Base-by-base conservation (phyloP, 2,329 filamentous ascomycete species). In the Talaromyces atroroseus region DNA sequence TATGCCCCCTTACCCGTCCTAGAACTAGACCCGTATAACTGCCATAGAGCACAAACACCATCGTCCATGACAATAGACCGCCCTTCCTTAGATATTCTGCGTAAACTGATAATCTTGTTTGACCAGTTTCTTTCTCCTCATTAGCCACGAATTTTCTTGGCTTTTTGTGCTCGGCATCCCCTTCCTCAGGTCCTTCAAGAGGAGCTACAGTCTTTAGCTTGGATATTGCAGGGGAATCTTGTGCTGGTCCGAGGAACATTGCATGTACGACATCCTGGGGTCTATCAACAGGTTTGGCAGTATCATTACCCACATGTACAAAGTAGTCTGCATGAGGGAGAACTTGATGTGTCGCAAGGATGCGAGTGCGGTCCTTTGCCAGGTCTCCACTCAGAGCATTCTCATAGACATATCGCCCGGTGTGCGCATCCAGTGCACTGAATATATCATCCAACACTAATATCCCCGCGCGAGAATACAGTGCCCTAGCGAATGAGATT, bases 401-500 rank as follows among this genome's bases (percentile, higher is more conserved):
- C 61, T 91, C 87, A 62, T 89, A 90, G 50, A 92, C 85, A 64
- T 90, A 87, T 29, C 87, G 82, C n/a, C 89, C 89, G 32, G 91
- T 89, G 65, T 92, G 88, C 2, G 88, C 86, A 69, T 95, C 90
- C 11, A 94, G 83, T 8, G 89, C 76, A 66, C 86, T 90, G 68
- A 94, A 91, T 44, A 92, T 88, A 65, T 94, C 90, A 67, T 94
- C 90, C 64, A 92, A 78, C 21, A 94, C 76, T 4, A 94, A 76
- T 60, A 91, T 85, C 0, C 87, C 85, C 1, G 88, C 88, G 16
- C 88, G 79, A 2, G 88, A 91, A 69, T 94, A 94, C 21, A 94
- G 77, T 0, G 89, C 89, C 46, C 90, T 79, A 2, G 89, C 90
- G 62, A 94, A 83, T 0, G 88, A 89, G 29, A 94, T 81, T 52